Percentiles rank a stretch among this genome's conserved stretches.
phyloP scores from a whole-genome alignment of 2,329 filamentous ascomycete genomes.

The Colletotrichum costaricense region DNA sequence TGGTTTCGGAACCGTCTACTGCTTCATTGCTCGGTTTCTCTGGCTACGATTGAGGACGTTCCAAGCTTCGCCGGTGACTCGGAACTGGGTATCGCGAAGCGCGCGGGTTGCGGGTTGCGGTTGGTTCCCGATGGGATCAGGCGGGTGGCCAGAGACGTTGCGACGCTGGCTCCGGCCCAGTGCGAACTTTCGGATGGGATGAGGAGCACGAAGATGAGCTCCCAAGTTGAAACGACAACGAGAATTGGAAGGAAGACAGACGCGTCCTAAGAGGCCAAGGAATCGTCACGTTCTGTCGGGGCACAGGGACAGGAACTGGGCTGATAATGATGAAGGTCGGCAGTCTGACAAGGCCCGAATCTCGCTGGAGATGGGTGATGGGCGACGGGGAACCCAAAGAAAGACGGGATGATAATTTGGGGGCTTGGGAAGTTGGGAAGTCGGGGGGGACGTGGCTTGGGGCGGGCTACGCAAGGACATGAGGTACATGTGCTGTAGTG shows the following conservation, averaged over 20 bases:
- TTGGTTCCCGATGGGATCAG: neutral
- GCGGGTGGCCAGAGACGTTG: neutral
- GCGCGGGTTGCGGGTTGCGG: constrained; percentile 9
- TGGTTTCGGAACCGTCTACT: constrained; percentile 10
- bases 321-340: constrained; percentile 21
- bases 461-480: neutral
- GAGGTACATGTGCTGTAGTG: neutral
- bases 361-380: constrained; percentile 22
- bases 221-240: neutral
- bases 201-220: neutral
- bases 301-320: neutral
- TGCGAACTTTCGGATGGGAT: neutral
- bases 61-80: constrained; percentile 3
- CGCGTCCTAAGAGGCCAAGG: neutral
- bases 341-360: constrained; percentile 14
- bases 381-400: constrained; percentile 7
- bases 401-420: constrained; percentile 35
- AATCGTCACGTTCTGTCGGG: neutral
- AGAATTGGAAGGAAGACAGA: neutral
- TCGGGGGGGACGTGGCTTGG: constrained; percentile 20
- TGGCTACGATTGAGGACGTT: neutral
- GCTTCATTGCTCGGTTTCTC: constrained; percentile 16
- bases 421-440: constrained; percentile 19
- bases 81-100: neutral
- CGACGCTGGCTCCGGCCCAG: neutral